Conservation (phyloP, 2,329 filamentous ascomycete species). For the Diaporthe citriasiana region DNA sequence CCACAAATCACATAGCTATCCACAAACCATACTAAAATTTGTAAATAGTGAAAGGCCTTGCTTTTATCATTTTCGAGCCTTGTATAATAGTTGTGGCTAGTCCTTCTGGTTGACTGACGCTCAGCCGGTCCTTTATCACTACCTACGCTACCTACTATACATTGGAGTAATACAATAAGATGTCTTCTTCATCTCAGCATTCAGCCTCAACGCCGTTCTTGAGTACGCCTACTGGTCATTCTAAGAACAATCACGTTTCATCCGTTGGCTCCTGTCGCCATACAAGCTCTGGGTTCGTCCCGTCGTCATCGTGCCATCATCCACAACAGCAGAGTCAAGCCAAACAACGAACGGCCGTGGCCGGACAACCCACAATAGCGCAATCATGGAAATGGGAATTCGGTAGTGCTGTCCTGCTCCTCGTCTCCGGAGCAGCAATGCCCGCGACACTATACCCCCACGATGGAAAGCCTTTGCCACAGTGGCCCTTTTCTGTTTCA, state of each 20-base stretch:
- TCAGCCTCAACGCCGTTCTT: not conserved
- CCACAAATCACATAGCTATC: not conserved
- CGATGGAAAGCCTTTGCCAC: slow-evolving; percentile 26
- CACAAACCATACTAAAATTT: not conserved
- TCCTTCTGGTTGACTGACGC: fast-evolving
- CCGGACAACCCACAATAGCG: fast-evolving
- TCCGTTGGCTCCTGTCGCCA: not conserved
- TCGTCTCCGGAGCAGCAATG: slow-evolving; percentile 9
- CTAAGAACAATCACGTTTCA: not conserved
- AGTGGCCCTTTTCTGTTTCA: slow-evolving; percentile 24
- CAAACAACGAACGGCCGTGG: not conserved
- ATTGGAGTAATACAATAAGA: no score
- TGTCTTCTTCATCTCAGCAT: not conserved
- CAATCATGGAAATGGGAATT: slow-evolving; percentile 5
- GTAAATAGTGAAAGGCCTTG: not conserved
- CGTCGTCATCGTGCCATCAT: not conserved
- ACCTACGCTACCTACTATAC: no score
- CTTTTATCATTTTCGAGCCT: fast-evolving
- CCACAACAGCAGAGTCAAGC: not conserved
- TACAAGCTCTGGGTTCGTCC: not conserved
- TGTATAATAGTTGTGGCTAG: not conserved
- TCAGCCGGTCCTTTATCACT: not conserved
- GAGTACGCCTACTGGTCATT: not conserved
- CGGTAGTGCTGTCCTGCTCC: not conserved
- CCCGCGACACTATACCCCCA: slow-evolving; percentile 17